Evolutionary conservation across 768 basidiomycete species (phyloP), one percentile per base, ranked within the genome.

Genomic region (Lactarius hengduanensis): DNA sequence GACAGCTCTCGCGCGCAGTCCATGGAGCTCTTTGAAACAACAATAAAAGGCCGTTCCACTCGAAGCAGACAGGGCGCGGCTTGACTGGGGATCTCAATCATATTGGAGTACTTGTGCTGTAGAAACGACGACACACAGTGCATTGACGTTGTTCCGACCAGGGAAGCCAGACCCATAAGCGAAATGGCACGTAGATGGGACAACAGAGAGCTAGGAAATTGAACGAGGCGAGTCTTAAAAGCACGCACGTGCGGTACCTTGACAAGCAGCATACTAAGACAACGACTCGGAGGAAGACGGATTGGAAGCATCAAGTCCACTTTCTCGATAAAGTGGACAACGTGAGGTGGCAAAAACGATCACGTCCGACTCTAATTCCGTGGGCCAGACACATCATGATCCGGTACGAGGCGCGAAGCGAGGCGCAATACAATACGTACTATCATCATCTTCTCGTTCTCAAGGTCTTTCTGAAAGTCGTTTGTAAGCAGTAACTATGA

Each of bases 1-100:
- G 26, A 56, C 34, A 54, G 54, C 55, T 15, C 28, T 20, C 41
- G 22, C 22, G 40, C 54, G 61, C 4, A 62, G 40, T 4, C 34
- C 40, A 34, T 56, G 59, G 18, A 69, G 50, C 18, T 65, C 64
- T 20, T 69, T 28, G 22, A n/a, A 28, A 32, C 57, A 59, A 53
- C 1, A 18, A 40, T 22, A 61, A 53, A 16, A 40, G 22, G 15
- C 53, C 59, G 13, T 13, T 28, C 28, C 38, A 9, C 36, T 20
- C 18, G 28, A 18, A 13, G 45, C 40, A 8, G 60, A 22, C 60
- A 26, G 28, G 8, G 13, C 9, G 10, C 20, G 30, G 38, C 20
- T 10, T 11, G 26, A 40, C 22, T 28, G n/a, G 16, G 18, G 8
- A 16, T 18, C 3, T 57, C 20, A 16, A n/a, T n/a, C 50, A 22